phyloP scores from a whole-genome alignment of 2,329 filamentous ascomycete species.

The Colletotrichum chlorophyti region DNA sequence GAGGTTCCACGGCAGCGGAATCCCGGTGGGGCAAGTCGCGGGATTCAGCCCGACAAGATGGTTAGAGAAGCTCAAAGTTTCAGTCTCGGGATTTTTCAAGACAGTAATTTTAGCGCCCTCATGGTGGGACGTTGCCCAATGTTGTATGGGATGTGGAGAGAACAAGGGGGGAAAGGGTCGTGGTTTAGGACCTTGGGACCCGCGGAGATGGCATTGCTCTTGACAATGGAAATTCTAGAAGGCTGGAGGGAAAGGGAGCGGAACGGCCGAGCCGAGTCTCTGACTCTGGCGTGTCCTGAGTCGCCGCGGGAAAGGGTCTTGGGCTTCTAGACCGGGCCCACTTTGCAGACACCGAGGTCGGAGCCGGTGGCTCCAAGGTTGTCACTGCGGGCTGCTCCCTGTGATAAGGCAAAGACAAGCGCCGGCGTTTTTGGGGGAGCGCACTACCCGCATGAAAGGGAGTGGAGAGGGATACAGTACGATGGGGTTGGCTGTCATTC shows the following conservation, averaged over 20 bases:
- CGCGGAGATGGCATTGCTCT: constrained; percentile 14
- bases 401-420: neutral
- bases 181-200: too few relatives aligned
- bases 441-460: neutral
- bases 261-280: neutral
- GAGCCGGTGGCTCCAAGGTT: neutral
- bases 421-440: neutral
- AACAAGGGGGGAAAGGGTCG: neutral
- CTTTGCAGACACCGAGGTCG: neutral
- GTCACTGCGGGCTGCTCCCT: too few relatives aligned
- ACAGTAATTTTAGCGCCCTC: too few relatives aligned
- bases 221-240: neutral
- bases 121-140: too few relatives aligned
- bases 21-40: too few relatives aligned
- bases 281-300: too few relatives aligned
- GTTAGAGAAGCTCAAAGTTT: too few relatives aligned
- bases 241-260: neutral
- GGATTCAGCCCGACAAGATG: too few relatives aligned
- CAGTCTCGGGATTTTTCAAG: too few relatives aligned
- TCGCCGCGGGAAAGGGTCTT: too few relatives aligned
- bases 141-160: neutral
- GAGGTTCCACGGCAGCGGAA: too few relatives aligned
- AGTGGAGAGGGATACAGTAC: neutral
- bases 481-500: too few relatives aligned
- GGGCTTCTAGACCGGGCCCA: neutral